Evolutionary conservation across 768 basidiomycete species (phyloP).

Genomic region (Lenzites betulinus): DNA sequence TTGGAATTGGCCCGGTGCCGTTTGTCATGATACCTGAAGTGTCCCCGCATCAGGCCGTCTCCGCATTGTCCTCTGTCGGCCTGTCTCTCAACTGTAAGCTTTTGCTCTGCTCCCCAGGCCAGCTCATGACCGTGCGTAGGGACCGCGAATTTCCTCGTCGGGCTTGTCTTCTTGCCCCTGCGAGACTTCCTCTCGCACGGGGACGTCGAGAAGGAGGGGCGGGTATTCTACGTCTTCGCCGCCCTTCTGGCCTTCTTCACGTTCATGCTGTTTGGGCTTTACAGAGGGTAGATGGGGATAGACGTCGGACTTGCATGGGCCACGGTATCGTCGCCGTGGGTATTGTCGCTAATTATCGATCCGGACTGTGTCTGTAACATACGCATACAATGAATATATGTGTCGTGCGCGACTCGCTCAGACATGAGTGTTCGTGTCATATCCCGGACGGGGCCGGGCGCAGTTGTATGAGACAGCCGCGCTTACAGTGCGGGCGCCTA

Average conservation of each 20-base stretch:
- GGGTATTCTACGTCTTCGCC: conserved; percentile 87
- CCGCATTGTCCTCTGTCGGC: conserved; percentile 73
- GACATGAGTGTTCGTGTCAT: neutral
- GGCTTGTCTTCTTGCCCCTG: conserved; percentile 82
- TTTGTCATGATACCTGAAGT: conserved; percentile 93
- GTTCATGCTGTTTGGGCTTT: conserved; percentile 32
- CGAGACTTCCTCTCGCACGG: conserved; percentile 72
- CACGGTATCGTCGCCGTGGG: no score
- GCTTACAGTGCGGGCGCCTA: conserved; percentile 1
- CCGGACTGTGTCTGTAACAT: neutral
- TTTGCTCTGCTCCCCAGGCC: neutral
- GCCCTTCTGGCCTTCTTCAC: conserved; percentile 45
- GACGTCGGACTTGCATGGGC: no score
- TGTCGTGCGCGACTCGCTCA: no score
- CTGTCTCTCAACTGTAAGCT: conserved; percentile 70
- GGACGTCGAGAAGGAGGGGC: conserved; percentile 66
- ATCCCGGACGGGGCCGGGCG: neutral
- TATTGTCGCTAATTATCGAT: no score
- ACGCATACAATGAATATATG: neutral
- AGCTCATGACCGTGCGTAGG: conserved; percentile 45
- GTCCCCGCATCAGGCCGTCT: conserved; percentile 82
- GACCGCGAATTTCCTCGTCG: conserved; percentile 84
- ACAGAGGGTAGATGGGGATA: conserved; percentile 21
- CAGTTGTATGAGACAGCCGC: neutral
- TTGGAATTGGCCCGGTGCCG: conserved; percentile 90